A percentile compares a stretch with the other conserved stretches of the same genome.
phyloP scores from a whole-genome alignment of 208 protist genomes.

The Angomonas deanei region DNA sequence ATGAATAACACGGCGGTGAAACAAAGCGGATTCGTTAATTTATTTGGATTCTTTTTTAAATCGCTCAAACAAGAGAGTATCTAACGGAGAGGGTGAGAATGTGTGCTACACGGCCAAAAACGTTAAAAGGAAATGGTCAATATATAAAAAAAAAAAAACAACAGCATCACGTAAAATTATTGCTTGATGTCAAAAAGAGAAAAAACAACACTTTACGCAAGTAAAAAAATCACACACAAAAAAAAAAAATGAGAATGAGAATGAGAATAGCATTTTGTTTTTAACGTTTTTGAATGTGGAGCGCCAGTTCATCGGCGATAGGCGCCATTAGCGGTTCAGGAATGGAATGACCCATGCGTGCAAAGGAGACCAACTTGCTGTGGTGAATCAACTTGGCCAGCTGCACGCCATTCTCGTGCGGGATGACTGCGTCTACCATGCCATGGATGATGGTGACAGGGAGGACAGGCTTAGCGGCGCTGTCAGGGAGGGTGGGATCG shows the following conservation, averaged over 20 bases:
- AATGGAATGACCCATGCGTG: constrained; percentile 50
- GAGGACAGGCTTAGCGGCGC: not conserved
- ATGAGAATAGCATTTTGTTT: not conserved
- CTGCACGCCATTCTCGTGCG: constrained; percentile 46
- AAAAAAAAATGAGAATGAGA: not conserved
- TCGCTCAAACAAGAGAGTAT: too few relatives aligned
- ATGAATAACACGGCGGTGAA: too few relatives aligned
- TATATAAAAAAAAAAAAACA: not conserved
- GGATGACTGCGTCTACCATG: constrained; percentile 44
- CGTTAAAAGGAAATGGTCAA: not conserved
- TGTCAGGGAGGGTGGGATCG: constrained; percentile 14
- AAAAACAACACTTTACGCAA: not conserved
- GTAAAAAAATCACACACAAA: not conserved
- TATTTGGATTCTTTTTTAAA: too few relatives aligned
- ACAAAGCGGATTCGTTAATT: too few relatives aligned
- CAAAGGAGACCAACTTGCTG: constrained; percentile 35
- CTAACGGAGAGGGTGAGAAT: not conserved
- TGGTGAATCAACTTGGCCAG: constrained; percentile 30
- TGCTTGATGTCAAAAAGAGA: not conserved
- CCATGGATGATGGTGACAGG: constrained; percentile 42
- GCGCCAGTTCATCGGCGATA: constrained; percentile 28
- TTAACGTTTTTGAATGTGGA: constrained; percentile 7
- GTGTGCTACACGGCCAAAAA: not conserved
- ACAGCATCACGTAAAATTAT: not conserved
- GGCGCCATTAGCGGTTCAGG: constrained; percentile 19